phyloP scores from a whole-genome alignment of 1,284 basidiomycete species.

The Violaceomyces palustris region DNA sequence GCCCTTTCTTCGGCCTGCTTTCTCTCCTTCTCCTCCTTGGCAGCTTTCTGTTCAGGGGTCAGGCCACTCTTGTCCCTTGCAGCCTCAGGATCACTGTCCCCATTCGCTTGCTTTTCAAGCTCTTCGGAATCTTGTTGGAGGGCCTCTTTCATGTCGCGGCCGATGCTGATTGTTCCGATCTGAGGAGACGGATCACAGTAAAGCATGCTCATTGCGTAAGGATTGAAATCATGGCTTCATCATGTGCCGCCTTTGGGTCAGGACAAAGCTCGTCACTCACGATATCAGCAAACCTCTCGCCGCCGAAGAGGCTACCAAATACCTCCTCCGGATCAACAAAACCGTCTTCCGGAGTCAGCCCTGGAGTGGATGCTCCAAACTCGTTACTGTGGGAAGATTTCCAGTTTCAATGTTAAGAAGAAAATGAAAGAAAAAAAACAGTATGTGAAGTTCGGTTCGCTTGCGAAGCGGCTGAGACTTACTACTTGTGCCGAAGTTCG shows the following conservation, averaged over 20 bases:
- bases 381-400: constrained; percentile 63
- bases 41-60: constrained; percentile 75
- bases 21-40: constrained; percentile 66
- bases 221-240: no score
- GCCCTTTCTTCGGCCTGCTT: constrained; percentile 71
- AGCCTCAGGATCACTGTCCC: constrained; percentile 3
- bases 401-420: neutral
- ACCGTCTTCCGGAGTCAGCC: constrained; percentile 46
- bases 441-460: neutral
- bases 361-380: constrained; percentile 55
- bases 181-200: neutral
- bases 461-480: neutral
- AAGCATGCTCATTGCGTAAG: neutral
- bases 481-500: constrained; percentile 74
- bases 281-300: constrained; percentile 74
- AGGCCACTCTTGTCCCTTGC: constrained; percentile 56
- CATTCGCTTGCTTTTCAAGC: constrained; percentile 38
- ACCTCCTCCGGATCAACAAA: constrained; percentile 75
- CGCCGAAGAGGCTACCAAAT: constrained; percentile 62
- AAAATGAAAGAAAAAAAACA: neutral
- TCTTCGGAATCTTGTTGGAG: constrained; percentile 84
- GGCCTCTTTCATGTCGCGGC: constrained; percentile 94
- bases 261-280: no score
- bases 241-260: no score
- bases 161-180: constrained; percentile 75